phyloP scores from a whole-genome alignment of 2,329 filamentous ascomycete genomes.

The Pyricularia pennisetigena region DNA sequence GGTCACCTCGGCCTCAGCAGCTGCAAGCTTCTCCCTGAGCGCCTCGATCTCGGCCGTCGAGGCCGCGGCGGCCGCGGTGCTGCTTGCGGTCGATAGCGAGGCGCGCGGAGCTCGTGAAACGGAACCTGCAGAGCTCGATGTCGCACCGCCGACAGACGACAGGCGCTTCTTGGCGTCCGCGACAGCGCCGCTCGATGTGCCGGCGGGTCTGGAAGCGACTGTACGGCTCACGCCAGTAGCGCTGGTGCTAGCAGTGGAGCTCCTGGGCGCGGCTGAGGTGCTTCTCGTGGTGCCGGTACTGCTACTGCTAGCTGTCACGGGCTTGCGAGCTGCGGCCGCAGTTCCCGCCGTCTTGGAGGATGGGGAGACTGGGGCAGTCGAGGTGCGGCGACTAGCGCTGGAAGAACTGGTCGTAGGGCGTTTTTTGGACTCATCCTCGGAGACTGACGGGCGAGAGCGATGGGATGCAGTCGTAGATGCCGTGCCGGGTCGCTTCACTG shows the following conservation, averaged over 20 bases:
- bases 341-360: slow-evolving; percentile 14
- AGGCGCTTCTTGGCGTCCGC: slow-evolving; percentile 48
- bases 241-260: slow-evolving; percentile 24
- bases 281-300: slow-evolving; percentile 24
- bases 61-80: slow-evolving; percentile 18
- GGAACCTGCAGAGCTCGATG: slow-evolving; percentile 24
- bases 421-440: slow-evolving; percentile 27
- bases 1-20: slow-evolving; percentile 48
- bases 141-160: slow-evolving; percentile 34
- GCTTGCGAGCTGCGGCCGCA: slow-evolving; percentile 24
- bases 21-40: slow-evolving; percentile 47
- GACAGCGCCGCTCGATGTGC: slow-evolving; percentile 24
- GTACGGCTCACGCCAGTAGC: slow-evolving; percentile 19
- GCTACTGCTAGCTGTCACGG: slow-evolving; percentile 22
- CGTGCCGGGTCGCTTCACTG: slow-evolving; percentile 20
- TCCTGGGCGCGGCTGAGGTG: slow-evolving; percentile 22
- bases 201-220: slow-evolving; percentile 21
- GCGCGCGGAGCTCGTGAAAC: slow-evolving; percentile 31
- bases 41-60: slow-evolving; percentile 41
- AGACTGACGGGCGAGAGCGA: slow-evolving; percentile 22
- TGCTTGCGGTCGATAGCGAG: slow-evolving; percentile 18
- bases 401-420: slow-evolving; percentile 10
- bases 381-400: slow-evolving; percentile 21
- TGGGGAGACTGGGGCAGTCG: slow-evolving; percentile 17
- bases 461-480: slow-evolving; percentile 19